phyloP scores from a whole-genome alignment of 805 yeast genomes.

The Wickerhamiella kurtzmanii region DNA sequence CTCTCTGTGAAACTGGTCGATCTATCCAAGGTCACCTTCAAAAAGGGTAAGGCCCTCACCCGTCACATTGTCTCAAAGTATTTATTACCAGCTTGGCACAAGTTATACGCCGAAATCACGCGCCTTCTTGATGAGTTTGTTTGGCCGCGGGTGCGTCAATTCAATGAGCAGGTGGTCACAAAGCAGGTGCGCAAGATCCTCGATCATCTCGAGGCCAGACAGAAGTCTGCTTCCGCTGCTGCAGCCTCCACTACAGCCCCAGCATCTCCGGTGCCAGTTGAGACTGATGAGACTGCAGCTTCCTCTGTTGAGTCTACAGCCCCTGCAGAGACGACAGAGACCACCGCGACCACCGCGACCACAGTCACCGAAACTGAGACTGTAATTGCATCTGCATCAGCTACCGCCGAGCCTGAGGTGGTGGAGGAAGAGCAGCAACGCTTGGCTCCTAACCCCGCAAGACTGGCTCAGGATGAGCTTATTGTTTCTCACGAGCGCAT shows the following conservation, averaged over 20 bases:
- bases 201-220: background rate
- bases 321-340: background rate
- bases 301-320: background rate
- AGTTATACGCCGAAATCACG: background rate
- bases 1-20: background rate
- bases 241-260: background rate
- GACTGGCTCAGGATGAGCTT: background rate
- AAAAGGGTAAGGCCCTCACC: background rate
- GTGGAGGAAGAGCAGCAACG: too few relatives aligned
- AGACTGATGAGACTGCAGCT: background rate
- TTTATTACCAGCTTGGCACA: background rate
- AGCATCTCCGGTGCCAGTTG: background rate
- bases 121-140: background rate
- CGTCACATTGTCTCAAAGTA: background rate
- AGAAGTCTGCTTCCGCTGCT: background rate
- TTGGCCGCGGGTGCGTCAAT: background rate
- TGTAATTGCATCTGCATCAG: background rate
- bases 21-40: background rate
- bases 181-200: conserved; percentile 3
- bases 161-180: conserved; percentile 1
- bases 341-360: background rate
- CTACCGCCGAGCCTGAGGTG: background rate
- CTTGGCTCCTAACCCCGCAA: background rate
- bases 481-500: background rate
- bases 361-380: background rate